phyloP scores from a whole-genome alignment of 2,329 filamentous ascomycete species.

The Claviceps pazoutovae region DNA sequence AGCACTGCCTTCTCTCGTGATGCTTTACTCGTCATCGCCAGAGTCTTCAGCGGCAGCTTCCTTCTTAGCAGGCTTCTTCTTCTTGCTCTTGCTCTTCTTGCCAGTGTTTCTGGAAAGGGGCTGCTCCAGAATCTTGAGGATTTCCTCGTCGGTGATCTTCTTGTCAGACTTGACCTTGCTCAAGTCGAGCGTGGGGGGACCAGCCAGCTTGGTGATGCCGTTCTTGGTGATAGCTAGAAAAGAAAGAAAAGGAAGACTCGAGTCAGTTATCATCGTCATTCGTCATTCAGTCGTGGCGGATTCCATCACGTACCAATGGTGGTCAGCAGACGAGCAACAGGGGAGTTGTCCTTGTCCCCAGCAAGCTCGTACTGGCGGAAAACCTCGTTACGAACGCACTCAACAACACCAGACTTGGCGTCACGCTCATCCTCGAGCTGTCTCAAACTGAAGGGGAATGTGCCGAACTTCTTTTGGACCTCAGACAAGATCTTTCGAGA shows the following conservation, averaged over 20 bases:
- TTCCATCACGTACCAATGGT: conserved; percentile 63
- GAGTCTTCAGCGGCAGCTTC: conserved; percentile 20
- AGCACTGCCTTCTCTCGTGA: background rate
- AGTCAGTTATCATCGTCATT: conserved; percentile 20
- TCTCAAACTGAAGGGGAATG: conserved; percentile 93
- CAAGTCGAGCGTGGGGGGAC: conserved; percentile 61
- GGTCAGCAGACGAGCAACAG: conserved; percentile 76
- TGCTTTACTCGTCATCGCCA: conserved; percentile 11
- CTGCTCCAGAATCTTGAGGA: conserved; percentile 86
- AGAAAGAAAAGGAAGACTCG: background rate
- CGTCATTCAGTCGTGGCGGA: background rate
- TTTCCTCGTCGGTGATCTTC: conserved; percentile 93
- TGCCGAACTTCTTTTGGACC: conserved; percentile 92
- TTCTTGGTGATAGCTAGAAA: conserved; percentile 79
- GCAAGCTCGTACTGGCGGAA: conserved; percentile 93
- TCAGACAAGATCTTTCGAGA: conserved; percentile 88
- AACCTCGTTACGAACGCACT: conserved; percentile 86
- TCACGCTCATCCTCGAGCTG: conserved; percentile 94
- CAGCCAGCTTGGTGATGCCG: conserved; percentile 74
- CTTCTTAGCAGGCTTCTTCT: conserved; percentile 45
- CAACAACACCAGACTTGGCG: conserved; percentile 88
- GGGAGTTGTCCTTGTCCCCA: conserved; percentile 77
- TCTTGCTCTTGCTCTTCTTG: conserved; percentile 80
- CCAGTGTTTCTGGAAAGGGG: conserved; percentile 77
- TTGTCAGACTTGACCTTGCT: conserved; percentile 86